Base-by-base conservation (phyloP, 2,329 filamentous ascomycete genomes). In the Colletotrichum viniferum region DNA sequence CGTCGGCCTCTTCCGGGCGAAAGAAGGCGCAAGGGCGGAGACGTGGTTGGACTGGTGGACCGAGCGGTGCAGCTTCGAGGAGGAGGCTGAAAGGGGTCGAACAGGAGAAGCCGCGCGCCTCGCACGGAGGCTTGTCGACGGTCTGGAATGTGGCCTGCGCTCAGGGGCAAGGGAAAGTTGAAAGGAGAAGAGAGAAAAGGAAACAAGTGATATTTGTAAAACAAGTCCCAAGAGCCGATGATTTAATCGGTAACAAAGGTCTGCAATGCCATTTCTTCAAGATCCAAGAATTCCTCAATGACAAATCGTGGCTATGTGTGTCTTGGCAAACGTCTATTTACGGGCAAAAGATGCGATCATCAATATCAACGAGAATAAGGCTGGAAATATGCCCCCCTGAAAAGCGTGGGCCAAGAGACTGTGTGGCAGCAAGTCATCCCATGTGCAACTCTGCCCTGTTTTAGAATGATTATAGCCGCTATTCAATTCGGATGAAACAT, bases 11-110 rank as follows among this genome's bases (percentile, higher is more conserved):
- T 80, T 94, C 7, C 84, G 85, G 56, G 87, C 87, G 0, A 73
- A 80, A 0, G 86, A 88, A 58, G 91, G 91, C 1, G 87, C 88
- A 0, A 86, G 89, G 76, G 91, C 89, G 4, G 88, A 91, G 79
- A 81, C 80, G 1, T 93, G 91, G 90, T 79, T 95, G 56, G 86
- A 91, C 26, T 95, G 93, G 93, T 89, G 88, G 81, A 89, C 84
- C 4, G 85, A 81, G 3, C 85, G 90, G 71, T 87, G 93, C 6
- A 92, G 91, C 77, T 94, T 91, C 81, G 81, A 84, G 1, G 91
- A 93, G 78, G 89, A 93, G 77, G 86, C 86, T 9, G 76, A 58
- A 2, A 77, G 73, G 7, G 83, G 78, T 5, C 78, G 85, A 43
- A 67, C 65, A 6, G 84, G 84, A 2, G 76, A 65, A 21, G 74